Conservation (phyloP, 371 early-diverging fungal genomes). For the Encephalitozoon cuniculi region DNA sequence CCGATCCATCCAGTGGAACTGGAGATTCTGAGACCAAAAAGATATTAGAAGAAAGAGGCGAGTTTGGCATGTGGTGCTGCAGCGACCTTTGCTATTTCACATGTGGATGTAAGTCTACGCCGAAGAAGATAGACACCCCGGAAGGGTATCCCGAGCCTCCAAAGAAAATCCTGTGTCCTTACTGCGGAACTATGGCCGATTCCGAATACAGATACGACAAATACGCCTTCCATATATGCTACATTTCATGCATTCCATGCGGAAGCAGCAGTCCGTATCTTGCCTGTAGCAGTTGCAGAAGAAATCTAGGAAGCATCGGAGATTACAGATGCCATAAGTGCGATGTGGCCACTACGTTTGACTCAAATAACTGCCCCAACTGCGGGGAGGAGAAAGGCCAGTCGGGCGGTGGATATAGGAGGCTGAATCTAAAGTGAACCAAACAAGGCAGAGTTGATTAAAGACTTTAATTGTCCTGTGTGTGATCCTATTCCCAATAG, state of each 20-base stretch:
- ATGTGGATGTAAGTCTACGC: neutral
- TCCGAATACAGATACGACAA: slow-evolving; percentile 25
- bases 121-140: slow-evolving; percentile 6
- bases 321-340: slow-evolving; percentile 12
- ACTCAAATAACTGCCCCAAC: slow-evolving; percentile 30
- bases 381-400: slow-evolving; percentile 31
- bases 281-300: slow-evolving; percentile 19
- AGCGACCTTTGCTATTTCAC: slow-evolving; percentile 13
- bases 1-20: neutral
- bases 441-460: neutral
- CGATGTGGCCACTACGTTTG: neutral
- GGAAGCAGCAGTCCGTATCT: slow-evolving; percentile 18
- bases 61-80: neutral
- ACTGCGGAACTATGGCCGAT: slow-evolving; percentile 12
- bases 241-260: slow-evolving; percentile 36
- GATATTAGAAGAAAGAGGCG: neutral
- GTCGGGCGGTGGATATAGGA: neutral
- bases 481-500: neutral
- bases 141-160: slow-evolving; percentile 31
- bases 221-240: slow-evolving; percentile 11
- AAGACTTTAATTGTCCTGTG: neutral
- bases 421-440: neutral
- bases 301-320: neutral
- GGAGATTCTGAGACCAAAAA: neutral
- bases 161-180: slow-evolving; percentile 28